phyloP scores from a whole-genome alignment of 331 rosid genomes.

The Malus hybrid region DNA sequence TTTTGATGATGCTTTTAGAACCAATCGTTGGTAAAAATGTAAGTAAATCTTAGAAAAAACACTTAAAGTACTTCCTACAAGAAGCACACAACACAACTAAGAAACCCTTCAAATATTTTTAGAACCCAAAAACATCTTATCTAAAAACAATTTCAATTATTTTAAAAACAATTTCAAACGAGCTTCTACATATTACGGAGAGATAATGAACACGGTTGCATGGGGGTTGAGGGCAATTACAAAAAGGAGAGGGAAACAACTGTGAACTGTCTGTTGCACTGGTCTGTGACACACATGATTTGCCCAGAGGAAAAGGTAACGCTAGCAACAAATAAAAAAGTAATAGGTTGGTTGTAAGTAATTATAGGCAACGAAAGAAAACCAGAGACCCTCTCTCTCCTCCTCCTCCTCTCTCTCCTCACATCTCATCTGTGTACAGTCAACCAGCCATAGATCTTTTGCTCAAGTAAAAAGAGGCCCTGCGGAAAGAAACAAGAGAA shows the following conservation, averaged over 20 bases:
- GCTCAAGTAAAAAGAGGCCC: slow-evolving; percentile 27
- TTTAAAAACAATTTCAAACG: no score
- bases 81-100: no score
- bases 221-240: slow-evolving; percentile 28
- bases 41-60: no score
- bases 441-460: slow-evolving; percentile 27
- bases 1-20: no score
- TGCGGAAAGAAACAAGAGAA: slow-evolving; percentile 16
- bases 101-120: no score
- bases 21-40: no score
- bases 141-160: no score
- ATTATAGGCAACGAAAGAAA: slow-evolving; percentile 31
- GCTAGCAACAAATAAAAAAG: slow-evolving; percentile 33
- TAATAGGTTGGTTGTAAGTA: slow-evolving; percentile 33
- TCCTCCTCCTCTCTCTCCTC: slow-evolving; percentile 9
- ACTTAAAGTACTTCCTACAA: no score
- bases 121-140: no score
- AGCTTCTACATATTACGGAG: no score
- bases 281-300: slow-evolving; percentile 13
- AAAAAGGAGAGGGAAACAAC: slow-evolving; percentile 30
- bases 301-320: slow-evolving; percentile 51
- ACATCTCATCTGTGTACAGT: neutral
- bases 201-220: no score
- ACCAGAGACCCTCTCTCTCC: slow-evolving; percentile 13
- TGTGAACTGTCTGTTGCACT: slow-evolving; percentile 39